Conservation (phyloP, 768 basidiomycete genomes). For the Lactarius vividus region DNA sequence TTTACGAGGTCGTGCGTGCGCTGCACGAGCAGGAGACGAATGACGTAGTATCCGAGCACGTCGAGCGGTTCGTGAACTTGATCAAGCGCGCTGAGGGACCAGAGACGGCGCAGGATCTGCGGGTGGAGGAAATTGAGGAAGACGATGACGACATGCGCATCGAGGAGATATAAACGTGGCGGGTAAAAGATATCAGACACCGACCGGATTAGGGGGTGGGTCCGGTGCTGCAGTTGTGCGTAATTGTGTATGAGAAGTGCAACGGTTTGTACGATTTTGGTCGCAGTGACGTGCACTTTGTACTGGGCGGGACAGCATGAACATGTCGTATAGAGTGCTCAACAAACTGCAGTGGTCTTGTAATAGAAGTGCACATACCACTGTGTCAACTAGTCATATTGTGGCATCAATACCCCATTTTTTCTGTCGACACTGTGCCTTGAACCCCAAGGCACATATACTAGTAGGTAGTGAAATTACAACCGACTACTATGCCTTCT, state of each 20-base stretch:
- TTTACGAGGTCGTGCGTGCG: constrained; percentile 80
- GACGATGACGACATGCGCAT: constrained; percentile 67
- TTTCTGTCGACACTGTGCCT: not conserved
- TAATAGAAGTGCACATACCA: not conserved
- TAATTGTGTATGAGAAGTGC: not conserved
- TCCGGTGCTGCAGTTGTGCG: not conserved
- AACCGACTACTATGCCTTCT: not conserved
- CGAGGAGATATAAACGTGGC: constrained; percentile 57
- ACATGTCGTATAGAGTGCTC: not conserved
- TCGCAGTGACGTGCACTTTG: not conserved
- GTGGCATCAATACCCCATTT: not conserved
- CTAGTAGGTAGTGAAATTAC: not conserved
- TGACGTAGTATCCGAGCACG: constrained; percentile 82
- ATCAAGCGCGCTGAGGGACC: constrained; percentile 73
- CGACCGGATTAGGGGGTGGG: not conserved
- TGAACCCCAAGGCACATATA: not conserved
- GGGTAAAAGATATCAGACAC: not conserved
- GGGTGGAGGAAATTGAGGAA: constrained; percentile 30
- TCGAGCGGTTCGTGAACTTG: constrained; percentile 86
- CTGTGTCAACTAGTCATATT: not conserved
- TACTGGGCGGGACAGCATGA: not conserved
- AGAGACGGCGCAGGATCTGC: constrained; percentile 42
- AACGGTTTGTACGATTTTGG: not conserved
- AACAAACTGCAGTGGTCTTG: not conserved
- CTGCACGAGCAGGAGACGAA: constrained; percentile 76